Evolutionary conservation across 2,329 filamentous ascomycete genomes (phyloP).

Genomic region (Sporothrix curviconia): DNA sequence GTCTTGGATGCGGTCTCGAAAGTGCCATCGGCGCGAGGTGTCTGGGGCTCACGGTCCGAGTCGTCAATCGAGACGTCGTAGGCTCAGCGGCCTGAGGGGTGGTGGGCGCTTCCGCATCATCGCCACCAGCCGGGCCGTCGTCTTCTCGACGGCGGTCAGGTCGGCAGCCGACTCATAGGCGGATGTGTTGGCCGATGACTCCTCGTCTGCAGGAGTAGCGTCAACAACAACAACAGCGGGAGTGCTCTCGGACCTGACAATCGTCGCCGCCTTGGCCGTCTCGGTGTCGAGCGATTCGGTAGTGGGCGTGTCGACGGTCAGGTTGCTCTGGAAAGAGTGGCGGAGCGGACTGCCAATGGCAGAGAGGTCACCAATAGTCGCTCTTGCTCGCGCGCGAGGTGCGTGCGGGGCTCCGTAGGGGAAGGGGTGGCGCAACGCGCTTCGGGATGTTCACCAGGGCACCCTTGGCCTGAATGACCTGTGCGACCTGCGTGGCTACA

Average conservation of each 20-base stretch:
- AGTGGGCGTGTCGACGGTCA: background rate
- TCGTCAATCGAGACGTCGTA: conserved; percentile 17
- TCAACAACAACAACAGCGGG: background rate
- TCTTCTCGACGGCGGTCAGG: conserved; percentile 3
- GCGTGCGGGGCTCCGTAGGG: conserved; percentile 67
- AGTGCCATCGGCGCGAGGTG: conserved; percentile 15
- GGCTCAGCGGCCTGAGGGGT: conserved; percentile 10
- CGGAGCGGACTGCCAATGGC: conserved; percentile 45
- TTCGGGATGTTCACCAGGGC: conserved; percentile 81
- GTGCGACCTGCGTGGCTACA: conserved; percentile 59
- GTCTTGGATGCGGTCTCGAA: background rate
- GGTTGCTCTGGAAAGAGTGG: conserved; percentile 36
- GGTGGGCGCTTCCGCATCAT: background rate
- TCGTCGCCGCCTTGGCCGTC: background rate
- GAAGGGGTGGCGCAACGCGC: conserved; percentile 68
- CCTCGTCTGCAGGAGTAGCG: background rate
- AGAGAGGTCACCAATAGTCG: conserved; percentile 55
- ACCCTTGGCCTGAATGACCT: conserved; percentile 64
- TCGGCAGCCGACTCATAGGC: conserved; percentile 12
- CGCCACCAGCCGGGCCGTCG: background rate
- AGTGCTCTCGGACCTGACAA: background rate
- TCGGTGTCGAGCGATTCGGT: background rate
- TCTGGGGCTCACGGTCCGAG: conserved; percentile 18
- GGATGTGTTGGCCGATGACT: conserved; percentile 6
- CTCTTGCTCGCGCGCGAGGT: conserved; percentile 44